Conservation (phyloP, 2,329 filamentous ascomycete genomes). For the Monosporascus sp. region DNA sequence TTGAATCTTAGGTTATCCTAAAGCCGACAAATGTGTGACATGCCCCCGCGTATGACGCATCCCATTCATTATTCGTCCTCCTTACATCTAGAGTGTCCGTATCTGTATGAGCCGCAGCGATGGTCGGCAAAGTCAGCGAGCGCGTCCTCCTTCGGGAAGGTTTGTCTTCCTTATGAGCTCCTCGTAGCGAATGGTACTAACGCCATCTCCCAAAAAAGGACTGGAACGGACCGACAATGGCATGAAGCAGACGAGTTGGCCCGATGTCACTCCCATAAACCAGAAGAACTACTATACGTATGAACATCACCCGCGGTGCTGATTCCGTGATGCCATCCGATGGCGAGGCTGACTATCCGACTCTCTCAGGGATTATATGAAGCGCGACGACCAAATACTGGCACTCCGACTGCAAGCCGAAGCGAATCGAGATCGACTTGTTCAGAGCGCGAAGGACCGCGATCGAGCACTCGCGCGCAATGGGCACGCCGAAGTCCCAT, state of each 20-base stretch:
- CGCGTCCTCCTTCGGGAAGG: slow-evolving; percentile 59
- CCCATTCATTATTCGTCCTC: not conserved
- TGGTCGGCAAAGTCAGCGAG: slow-evolving; percentile 63
- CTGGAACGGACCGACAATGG: slow-evolving; percentile 97
- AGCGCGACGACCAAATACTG: slow-evolving; percentile 93
- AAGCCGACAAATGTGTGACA: too few species aligned
- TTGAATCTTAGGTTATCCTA: too few species aligned
- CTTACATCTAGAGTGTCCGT: slow-evolving; percentile 3
- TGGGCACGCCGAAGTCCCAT: slow-evolving; percentile 59
- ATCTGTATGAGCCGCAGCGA: slow-evolving; percentile 24
- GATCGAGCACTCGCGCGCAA: slow-evolving; percentile 78
- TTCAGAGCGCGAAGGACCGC: slow-evolving; percentile 80
- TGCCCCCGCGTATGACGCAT: not conserved
- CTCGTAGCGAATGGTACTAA: slow-evolving; percentile 10
- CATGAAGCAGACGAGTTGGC: slow-evolving; percentile 93
- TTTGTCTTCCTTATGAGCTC: slow-evolving; percentile 27
- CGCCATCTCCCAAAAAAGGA: slow-evolving; percentile 46
- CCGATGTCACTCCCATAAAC: slow-evolving; percentile 87
- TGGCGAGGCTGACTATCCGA: slow-evolving; percentile 15
- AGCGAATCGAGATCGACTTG: slow-evolving; percentile 75
- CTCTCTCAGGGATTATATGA: slow-evolving; percentile 78
- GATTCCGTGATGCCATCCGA: not conserved
- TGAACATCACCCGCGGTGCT: slow-evolving; percentile 19
- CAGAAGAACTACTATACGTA: slow-evolving; percentile 99
- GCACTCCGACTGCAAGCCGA: slow-evolving; percentile 85